Base-by-base conservation (phyloP, 208 protist genomes). In the Trypanosoma melophagium region DNA sequence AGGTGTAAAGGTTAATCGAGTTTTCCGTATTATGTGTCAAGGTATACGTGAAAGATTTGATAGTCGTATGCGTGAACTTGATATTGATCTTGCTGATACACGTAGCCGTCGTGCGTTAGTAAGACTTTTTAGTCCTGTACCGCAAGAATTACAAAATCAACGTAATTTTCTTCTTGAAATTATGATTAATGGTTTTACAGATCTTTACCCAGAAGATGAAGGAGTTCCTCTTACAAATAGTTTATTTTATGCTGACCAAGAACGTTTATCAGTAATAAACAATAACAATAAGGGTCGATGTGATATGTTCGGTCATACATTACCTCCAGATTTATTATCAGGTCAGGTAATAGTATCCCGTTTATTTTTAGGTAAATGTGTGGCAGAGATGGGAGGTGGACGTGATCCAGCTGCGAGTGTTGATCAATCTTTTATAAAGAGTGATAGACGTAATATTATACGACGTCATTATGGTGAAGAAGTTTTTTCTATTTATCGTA, bases 171-270 rank as follows among this genome's bases (percentile, higher is more conserved):
- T 87, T 21, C 76, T 84, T 60, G 76, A 91, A 59, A 59, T 82
- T 0, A 57, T 94, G 49, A 60, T 77, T 19, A 71, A 69, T 42
- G 80, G 79, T n/a, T 75, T 71, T 58, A 44, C 58, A 21, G 45
- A 52, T 35, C 22, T 69, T 2, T 75, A 69, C 45, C 21, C 28
- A 3, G 59, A 77, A 25, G 64, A 71, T n/a, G 78, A 92, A 31
- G 90, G 90, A 24, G 76, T 97, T 5, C 85, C 92, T 0, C 74
- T 97, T 4, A 95, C 87, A 7, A 96, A 97, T 70, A 93, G 85
- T 53, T 76, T 96, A 35, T 93, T 88, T 66, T 77, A 90, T 55
- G 86, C 87, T 4, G 90, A 97, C 51, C 82, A 95, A 66, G 81
- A 69, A 42, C 86, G 90, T 9, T 74, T 96, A 41, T 64, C 65